Conservation (phyloP, 495 filamentous ascomycete genomes). For the Copromyces sp. region DNA sequence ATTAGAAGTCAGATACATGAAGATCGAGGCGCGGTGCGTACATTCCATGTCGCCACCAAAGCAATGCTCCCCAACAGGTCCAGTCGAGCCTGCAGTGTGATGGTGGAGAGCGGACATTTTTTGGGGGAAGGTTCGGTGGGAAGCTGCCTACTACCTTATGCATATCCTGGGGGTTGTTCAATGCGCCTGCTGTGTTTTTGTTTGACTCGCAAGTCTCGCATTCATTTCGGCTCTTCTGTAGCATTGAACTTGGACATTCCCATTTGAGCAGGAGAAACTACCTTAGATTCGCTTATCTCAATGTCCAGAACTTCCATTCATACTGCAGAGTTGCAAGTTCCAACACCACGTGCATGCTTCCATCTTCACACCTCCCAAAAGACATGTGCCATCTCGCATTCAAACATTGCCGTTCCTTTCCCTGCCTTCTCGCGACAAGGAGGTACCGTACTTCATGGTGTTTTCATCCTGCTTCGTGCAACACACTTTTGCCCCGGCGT, state of each 20-base stretch:
- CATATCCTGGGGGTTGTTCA: not conserved
- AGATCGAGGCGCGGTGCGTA: not conserved
- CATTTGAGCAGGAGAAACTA: not conserved
- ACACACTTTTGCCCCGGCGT: too few relatives aligned
- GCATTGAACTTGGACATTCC: not conserved
- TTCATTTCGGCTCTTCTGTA: not conserved
- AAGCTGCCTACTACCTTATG: not conserved
- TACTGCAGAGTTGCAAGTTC: too few relatives aligned
- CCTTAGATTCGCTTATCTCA: too few relatives aligned
- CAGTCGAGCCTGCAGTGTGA: not conserved
- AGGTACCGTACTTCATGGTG: too few relatives aligned
- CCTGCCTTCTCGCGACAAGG: too few relatives aligned
- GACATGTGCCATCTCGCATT: too few relatives aligned
- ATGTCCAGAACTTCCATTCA: not conserved
- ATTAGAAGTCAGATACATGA: not conserved
- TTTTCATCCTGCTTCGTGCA: too few relatives aligned
- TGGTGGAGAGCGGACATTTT: not conserved
- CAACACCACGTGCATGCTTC: not conserved
- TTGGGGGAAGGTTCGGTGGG: not conserved
- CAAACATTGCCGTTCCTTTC: too few relatives aligned
- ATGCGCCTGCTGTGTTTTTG: not conserved
- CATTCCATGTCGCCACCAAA: not conserved
- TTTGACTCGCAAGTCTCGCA: not conserved
- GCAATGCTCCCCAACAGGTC: not conserved
- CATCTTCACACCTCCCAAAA: not conserved